phyloP scores from a whole-genome alignment of 352 stramenopile genomes.

The Globisporangium abappressorium region DNA sequence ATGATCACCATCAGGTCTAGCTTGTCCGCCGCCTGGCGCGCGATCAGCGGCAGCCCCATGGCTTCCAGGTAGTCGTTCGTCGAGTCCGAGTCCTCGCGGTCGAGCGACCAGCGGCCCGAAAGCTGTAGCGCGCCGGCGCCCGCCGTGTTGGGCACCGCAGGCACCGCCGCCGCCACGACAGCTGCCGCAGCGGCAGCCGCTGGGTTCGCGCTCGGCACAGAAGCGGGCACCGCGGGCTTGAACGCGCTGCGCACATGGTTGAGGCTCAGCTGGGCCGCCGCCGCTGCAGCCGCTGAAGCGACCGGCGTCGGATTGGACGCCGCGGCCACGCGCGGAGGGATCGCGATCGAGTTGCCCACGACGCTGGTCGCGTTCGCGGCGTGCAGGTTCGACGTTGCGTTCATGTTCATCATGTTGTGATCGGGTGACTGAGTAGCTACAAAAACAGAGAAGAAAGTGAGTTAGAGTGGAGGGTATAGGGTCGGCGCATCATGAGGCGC shows the following conservation, averaged over 20 bases:
- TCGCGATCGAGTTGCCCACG: conserved; percentile 74
- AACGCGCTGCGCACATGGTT: conserved; percentile 73
- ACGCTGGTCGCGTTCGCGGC: conserved; percentile 78
- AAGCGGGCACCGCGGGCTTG: conserved; percentile 47
- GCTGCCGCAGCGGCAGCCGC: conserved; percentile 15
- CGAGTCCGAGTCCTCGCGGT: conserved; percentile 86
- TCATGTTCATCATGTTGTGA: conserved; percentile 28
- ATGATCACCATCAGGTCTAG: conserved; percentile 89
- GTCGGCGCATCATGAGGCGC: too few species aligned
- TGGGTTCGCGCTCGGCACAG: conserved; percentile 23
- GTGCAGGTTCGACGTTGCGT: conserved; percentile 67
- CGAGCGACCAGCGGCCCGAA: conserved; percentile 80
- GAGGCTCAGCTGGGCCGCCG: conserved; percentile 44
- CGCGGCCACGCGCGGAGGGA: conserved; percentile 41
- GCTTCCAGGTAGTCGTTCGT: conserved; percentile 89
- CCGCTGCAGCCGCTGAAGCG: conserved; percentile 26
- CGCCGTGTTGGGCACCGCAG: conserved; percentile 61
- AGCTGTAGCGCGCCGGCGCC: conserved; percentile 77
- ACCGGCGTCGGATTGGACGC: conserved; percentile 28
- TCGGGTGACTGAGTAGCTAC: background rate
- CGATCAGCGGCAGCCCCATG: conserved; percentile 79
- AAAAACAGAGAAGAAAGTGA: background rate
- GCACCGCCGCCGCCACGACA: conserved; percentile 20
- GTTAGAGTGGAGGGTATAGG: too few species aligned
- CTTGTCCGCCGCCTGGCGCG: conserved; percentile 84